Base-by-base conservation (phyloP, 805 yeast genomes). In the Sugiyamaella americana region DNA sequence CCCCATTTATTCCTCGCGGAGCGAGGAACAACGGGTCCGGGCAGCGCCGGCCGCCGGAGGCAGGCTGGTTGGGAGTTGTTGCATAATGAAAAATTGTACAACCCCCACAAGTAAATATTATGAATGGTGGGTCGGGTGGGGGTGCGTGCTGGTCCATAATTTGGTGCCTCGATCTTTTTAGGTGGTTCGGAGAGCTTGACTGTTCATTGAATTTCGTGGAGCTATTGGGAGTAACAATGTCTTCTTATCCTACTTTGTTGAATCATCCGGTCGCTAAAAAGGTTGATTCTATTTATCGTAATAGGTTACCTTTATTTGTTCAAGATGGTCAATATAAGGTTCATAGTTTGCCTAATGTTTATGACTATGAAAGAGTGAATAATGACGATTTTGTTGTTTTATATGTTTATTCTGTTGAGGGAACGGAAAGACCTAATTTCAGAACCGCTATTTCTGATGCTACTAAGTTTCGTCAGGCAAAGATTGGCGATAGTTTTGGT, bases 271-370 rank as follows among this genome's bases (percentile, higher is more conserved):
- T 76, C 35, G 80, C 85, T 56, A 84, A 85, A 59, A 87, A 88
- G 51, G 79, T 87, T 39, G 89, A 87, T 58, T 73, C 78, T 34
- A 76, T 87, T 49, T 87, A 82, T 61, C 81, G 76, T 53, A 74
- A 77, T 58, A 71, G 95, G 43, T 68, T 87, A 52, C 72, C 84
- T 40, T 91, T 83, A 55, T 87, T 87, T 69, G 76, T 76, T 30
- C 83, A 78, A 54, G 79, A 78, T n/a, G 97, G 97, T 32, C 81
- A 80, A 54, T 91, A 83, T 67, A 63, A 66, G 40, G 69, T 73
- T 41, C 69, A 87, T 55, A 88, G 87, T 63, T 70, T 91, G 26
- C 95, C 96, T 11, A 81, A 78, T 58, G 86, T 85, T 61, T 85
- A 84, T 58, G 87, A 83, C 57, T 65, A 65, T 44, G 76, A 24